Evolutionary conservation across 306 rosid species (phyloP).

Genomic region (Abrus precatorius): DNA sequence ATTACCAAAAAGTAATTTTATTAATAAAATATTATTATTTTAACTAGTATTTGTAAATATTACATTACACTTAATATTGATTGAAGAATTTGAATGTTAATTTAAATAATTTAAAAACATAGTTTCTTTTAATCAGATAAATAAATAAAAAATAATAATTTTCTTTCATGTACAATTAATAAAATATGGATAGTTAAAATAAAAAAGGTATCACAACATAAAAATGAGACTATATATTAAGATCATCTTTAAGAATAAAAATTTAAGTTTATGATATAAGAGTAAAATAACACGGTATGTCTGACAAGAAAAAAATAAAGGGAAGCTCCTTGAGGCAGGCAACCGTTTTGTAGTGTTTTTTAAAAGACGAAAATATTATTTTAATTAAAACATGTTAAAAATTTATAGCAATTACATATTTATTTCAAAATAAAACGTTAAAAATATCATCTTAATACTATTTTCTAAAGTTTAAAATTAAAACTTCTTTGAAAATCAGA

Average conservation of each 20-base stretch:
- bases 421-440: background rate
- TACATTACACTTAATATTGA: background rate
- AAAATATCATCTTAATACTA: background rate
- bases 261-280: background rate
- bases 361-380: background rate
- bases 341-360: background rate
- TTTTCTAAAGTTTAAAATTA: background rate
- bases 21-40: background rate
- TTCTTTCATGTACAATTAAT: background rate
- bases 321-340: background rate
- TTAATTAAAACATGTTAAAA: background rate
- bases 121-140: background rate
- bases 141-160: background rate
- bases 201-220: background rate
- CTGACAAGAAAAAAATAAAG: background rate
- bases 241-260: background rate
- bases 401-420: background rate
- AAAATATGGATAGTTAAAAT: background rate
- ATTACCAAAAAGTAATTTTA: background rate
- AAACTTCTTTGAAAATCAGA: background rate
- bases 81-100: background rate
- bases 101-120: background rate
- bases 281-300: background rate
- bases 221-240: background rate
- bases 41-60: background rate